phyloP scores from a whole-genome alignment of 208 protist species.

The Herpetomonas muscarum region DNA sequence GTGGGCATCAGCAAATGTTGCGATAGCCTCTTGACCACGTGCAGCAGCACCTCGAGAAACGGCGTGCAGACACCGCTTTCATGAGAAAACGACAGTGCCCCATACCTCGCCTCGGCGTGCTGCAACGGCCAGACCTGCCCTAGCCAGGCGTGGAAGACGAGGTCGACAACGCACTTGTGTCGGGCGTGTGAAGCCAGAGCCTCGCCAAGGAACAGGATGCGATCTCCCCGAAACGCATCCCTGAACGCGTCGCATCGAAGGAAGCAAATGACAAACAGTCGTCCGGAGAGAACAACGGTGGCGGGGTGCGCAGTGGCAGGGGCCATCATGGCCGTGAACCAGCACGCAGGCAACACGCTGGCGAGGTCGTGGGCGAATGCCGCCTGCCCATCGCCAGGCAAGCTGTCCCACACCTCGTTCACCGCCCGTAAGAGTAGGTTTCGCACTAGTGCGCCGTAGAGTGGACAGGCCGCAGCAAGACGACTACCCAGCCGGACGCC shows the following conservation, averaged over 20 bases:
- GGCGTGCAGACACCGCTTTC: too few relatives aligned
- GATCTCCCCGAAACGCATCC: constrained; percentile 12
- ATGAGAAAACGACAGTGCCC: neutral
- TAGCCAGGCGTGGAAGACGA: constrained; percentile 42
- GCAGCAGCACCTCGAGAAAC: too few relatives aligned
- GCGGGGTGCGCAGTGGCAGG: constrained; percentile 42
- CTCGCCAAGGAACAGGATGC: constrained; percentile 20
- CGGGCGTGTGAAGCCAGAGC: constrained; percentile 41
- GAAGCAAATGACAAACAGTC: constrained; percentile 56
- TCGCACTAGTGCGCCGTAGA: constrained; percentile 43
- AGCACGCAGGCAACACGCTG: constrained; percentile 38
- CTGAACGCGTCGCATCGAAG: constrained; percentile 33
- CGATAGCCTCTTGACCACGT: too few relatives aligned
- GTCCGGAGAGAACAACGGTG: constrained; percentile 39
- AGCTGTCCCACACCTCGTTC: constrained; percentile 30
- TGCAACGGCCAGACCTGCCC: constrained; percentile 26
- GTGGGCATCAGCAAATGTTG: too few relatives aligned
- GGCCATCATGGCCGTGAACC: constrained; percentile 45
- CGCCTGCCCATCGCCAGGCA: constrained; percentile 8
- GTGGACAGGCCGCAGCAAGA: constrained; percentile 20
- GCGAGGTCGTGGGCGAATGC: constrained; percentile 21
- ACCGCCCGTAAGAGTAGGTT: constrained; percentile 50
- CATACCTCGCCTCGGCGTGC: constrained; percentile 14
- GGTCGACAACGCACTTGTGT: constrained; percentile 42
- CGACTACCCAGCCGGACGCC: constrained; percentile 34